Evolutionary conservation across 2,329 filamentous ascomycete species (phyloP).

Genomic region (Phoma sp.): DNA sequence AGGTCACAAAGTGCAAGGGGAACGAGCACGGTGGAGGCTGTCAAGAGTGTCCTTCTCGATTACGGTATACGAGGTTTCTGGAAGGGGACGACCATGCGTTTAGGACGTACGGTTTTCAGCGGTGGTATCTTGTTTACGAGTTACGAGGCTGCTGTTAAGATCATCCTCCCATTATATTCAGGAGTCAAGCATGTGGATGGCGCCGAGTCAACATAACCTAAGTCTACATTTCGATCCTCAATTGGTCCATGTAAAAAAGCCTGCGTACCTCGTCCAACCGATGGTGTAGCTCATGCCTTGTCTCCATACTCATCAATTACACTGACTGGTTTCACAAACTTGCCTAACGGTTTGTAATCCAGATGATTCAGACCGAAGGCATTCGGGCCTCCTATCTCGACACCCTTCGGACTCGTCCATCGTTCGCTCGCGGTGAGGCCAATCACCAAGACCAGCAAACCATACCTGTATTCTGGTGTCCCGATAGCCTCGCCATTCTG

Average conservation of each 20-base stretch:
- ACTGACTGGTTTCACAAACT: constrained; percentile 60
- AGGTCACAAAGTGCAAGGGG: constrained; percentile 65
- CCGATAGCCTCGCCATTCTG: constrained; percentile 59
- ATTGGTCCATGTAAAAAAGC: not conserved
- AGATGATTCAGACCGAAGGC: constrained; percentile 58
- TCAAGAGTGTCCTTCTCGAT: constrained; percentile 61
- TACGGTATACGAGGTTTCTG: constrained; percentile 68
- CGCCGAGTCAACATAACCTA: constrained; percentile 27
- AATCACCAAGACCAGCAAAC: constrained; percentile 59
- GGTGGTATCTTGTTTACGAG: constrained; percentile 71
- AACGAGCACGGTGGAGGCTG: constrained; percentile 63
- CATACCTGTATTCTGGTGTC: constrained; percentile 63
- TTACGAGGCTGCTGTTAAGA: constrained; percentile 63
- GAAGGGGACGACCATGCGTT: constrained; percentile 71
- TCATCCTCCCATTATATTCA: constrained; percentile 53
- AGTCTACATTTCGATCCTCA: not conserved
- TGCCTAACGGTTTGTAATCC: constrained; percentile 58
- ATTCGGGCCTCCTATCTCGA: constrained; percentile 59
- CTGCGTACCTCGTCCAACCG: not conserved
- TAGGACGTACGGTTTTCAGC: constrained; percentile 68
- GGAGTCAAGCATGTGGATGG: constrained; percentile 23
- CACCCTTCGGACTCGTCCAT: constrained; percentile 59
- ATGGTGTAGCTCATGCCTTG: constrained; percentile 9
- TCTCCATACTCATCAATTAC: constrained; percentile 59
- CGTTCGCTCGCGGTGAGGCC: constrained; percentile 62